Evolutionary conservation across 2,329 filamentous ascomycete species (phyloP).

Genomic region (Lithohypha guttulata): DNA sequence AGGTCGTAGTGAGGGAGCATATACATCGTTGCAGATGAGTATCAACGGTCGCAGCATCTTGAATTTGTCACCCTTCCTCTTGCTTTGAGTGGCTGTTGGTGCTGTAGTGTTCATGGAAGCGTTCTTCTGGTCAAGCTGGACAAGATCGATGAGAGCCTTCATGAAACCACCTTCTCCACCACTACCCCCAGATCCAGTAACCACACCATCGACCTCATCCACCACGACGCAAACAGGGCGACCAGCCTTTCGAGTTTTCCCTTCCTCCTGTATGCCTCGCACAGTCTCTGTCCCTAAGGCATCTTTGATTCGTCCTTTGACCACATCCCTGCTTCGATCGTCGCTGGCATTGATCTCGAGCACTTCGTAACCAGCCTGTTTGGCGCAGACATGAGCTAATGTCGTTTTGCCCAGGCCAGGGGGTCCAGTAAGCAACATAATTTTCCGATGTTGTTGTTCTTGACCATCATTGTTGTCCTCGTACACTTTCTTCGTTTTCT

Average conservation of each 20-base stretch:
- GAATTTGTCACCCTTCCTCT: constrained; percentile 75
- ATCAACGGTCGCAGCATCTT: constrained; percentile 78
- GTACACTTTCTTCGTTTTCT: constrained; percentile 33
- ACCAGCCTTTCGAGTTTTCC: constrained; percentile 57
- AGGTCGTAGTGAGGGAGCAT: constrained; percentile 77
- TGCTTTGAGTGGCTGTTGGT: constrained; percentile 17
- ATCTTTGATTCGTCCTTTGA: constrained; percentile 81
- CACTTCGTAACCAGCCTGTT: constrained; percentile 89
- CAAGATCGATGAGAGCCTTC: constrained; percentile 84
- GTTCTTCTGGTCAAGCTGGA: constrained; percentile 79
- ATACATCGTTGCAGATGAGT: constrained; percentile 94
- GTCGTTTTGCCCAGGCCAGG: constrained; percentile 95
- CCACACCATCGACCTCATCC: constrained; percentile 92
- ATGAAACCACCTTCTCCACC: constrained; percentile 89
- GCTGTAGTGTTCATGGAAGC: constrained; percentile 29
- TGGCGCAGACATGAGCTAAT: constrained; percentile 87
- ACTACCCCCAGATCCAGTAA: constrained; percentile 59
- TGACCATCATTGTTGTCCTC: constrained; percentile 38
- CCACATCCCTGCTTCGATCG: constrained; percentile 78
- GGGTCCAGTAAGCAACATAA: constrained; percentile 79
- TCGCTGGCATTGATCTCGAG: constrained; percentile 98
- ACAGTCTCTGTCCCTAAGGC: constrained; percentile 92
- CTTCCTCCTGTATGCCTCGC: constrained; percentile 46
- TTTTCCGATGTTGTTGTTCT: constrained; percentile 73
- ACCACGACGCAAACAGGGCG: constrained; percentile 88